Percentiles rank a stretch among this genome's conserved stretches.
phyloP scores from a whole-genome alignment of 495 filamentous ascomycete genomes.

The Bryoglossum gracile region DNA sequence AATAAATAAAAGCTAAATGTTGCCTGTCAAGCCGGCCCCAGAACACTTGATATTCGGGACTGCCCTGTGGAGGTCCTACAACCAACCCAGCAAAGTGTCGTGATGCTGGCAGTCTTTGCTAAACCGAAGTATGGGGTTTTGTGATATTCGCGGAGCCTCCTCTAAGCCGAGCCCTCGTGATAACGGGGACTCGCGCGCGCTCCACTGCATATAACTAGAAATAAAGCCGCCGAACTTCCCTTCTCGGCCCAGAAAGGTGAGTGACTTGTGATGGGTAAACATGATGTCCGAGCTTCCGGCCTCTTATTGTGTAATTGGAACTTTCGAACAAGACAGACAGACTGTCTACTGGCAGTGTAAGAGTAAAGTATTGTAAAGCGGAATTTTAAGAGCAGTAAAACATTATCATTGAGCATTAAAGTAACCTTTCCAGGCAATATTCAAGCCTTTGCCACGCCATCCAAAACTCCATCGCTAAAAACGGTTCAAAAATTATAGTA shows the following conservation, averaged over 20 bases:
- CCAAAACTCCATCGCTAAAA: constrained; percentile 7
- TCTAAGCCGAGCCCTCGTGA: no score
- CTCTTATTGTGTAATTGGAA: neutral
- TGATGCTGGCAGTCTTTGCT: no score
- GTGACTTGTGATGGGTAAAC: no score
- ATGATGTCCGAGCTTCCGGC: neutral
- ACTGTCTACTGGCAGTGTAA: neutral
- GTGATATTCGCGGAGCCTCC: no score
- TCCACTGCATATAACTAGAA: neutral
- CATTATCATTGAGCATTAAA: constrained; percentile 20
- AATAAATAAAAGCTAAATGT: no score
- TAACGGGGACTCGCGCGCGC: no score
- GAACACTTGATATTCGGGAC: no score
- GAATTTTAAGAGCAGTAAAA: neutral
- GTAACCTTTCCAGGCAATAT: neutral
- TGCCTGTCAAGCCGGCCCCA: no score
- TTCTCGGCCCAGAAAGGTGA: neutral
- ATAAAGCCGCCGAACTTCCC: neutral
- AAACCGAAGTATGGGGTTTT: no score
- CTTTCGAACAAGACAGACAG: neutral
- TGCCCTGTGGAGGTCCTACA: no score
- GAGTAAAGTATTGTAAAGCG: neutral
- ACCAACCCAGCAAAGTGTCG: no score
- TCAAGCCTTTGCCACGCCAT: no score
- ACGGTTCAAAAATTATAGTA: neutral